A percentile compares a stretch with the other conserved stretches of the same genome.
These are phyloP conservation scores for Murraya koenigii DNA, from an alignment of 345 rosid genomes.

Conservation along the genomic window DNA sequence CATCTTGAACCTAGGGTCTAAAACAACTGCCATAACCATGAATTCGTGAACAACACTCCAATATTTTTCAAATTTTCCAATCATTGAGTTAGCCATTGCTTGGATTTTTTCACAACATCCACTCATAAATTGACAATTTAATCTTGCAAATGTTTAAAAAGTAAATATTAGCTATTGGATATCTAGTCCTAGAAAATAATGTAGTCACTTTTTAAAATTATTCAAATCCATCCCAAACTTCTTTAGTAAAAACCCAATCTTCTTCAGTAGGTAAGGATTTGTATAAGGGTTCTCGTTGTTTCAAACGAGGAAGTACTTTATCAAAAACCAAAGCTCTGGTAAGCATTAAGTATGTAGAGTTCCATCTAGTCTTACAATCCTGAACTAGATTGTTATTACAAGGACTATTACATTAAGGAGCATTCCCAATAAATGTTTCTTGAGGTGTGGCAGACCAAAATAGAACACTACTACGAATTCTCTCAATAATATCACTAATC, in stretches of 20 bases:
- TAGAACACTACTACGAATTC: too few relatives aligned
- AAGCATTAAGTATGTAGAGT: too few relatives aligned
- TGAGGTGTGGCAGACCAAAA: too few relatives aligned
- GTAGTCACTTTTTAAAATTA: background rate
- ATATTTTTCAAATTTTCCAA: conserved; percentile 11
- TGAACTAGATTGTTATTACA: too few relatives aligned
- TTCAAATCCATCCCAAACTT: background rate
- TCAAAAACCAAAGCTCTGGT: too few relatives aligned
- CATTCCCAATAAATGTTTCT: too few relatives aligned
- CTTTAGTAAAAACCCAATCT: background rate
- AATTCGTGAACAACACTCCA: background rate
- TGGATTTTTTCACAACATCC: background rate
- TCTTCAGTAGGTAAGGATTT: background rate
- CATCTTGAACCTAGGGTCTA: conserved; percentile 5
- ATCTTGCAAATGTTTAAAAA: conserved; percentile 11
- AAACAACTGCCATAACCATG: background rate
- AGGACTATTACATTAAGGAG: too few relatives aligned
- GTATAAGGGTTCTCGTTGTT: too few relatives aligned
- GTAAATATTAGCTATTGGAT: background rate
- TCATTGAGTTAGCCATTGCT: background rate
- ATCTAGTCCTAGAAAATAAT: background rate
- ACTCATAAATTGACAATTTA: background rate
- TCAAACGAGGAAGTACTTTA: too few relatives aligned
- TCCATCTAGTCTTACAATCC: too few relatives aligned
- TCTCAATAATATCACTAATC: too few relatives aligned